These are phyloP conservation scores for Maudiozyma humilis DNA, from an alignment of 1,139 yeast genomes.

Conservation along the genomic window DNA sequence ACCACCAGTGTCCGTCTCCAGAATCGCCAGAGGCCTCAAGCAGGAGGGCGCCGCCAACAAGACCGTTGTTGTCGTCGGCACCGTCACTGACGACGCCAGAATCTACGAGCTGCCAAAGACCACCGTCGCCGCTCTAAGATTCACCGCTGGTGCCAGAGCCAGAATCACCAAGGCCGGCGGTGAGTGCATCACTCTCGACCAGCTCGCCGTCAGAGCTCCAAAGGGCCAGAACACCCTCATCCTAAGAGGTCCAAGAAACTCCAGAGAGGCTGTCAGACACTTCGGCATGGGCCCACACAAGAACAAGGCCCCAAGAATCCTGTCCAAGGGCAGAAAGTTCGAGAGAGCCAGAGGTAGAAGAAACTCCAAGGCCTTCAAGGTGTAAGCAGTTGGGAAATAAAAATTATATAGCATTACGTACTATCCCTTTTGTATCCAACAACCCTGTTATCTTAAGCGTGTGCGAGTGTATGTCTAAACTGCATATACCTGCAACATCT, in stretches of 20 bases:
- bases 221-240: constrained; percentile 98
- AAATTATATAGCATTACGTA: constrained; percentile 1
- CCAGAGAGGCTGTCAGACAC: constrained; percentile 99
- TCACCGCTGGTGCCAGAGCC: constrained; percentile 98
- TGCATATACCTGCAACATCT: neutral
- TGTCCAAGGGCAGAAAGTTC: constrained; percentile 97
- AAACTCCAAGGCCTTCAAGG: constrained; percentile 99
- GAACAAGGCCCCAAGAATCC: constrained; percentile 97
- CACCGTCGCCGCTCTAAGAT: constrained; percentile 97
- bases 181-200: constrained; percentile 98
- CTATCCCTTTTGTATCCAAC: neutral
- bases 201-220: constrained; percentile 98
- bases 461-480: neutral
- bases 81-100: constrained; percentile 98
- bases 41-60: constrained; percentile 82
- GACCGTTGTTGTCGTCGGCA: constrained; percentile 97
- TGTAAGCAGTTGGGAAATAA: constrained; percentile 46
- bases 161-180: constrained; percentile 98
- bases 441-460: too few species aligned
- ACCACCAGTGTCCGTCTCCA: constrained; percentile 96
- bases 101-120: constrained; percentile 90
- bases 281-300: constrained; percentile 99
- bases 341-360: constrained; percentile 99
- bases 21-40: constrained; percentile 75
- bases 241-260: constrained; percentile 96